Evolutionary conservation across 768 basidiomycete species (phyloP).

Genomic region (Auricularia sp.): DNA sequence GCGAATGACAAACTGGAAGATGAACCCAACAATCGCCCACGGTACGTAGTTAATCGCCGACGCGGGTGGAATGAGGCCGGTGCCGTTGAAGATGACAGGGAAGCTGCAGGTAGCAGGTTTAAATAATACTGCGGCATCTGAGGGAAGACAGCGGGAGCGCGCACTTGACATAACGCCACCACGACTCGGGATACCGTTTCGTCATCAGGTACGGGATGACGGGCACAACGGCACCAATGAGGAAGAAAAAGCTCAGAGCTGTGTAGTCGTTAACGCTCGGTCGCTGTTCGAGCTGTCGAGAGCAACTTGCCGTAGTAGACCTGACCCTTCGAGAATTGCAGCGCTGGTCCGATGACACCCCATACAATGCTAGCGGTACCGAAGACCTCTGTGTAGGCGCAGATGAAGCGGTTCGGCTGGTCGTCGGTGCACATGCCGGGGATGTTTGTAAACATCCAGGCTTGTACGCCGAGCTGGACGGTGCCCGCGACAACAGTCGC

Average conservation of each 20-base stretch:
- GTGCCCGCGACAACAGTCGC: conserved; percentile 20
- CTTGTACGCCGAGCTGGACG: conserved; percentile 28
- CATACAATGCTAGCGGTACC: conserved; percentile 51
- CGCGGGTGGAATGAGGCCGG: conserved; percentile 54
- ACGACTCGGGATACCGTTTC: conserved; percentile 52
- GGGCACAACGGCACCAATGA: conserved; percentile 58
- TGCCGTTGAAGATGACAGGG: conserved; percentile 54
- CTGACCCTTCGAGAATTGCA: conserved; percentile 59
- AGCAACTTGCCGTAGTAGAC: conserved; percentile 34
- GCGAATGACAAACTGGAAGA: conserved; percentile 48
- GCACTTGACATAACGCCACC: conserved; percentile 53
- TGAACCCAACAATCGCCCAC: conserved; percentile 54
- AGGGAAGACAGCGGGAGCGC: conserved; percentile 13
- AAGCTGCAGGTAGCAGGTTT: conserved; percentile 25
- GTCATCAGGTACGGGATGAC: conserved; percentile 41
- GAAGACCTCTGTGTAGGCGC: conserved; percentile 20
- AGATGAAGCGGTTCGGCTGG: conserved; percentile 36
- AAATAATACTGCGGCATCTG: not conserved
- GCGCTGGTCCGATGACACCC: conserved; percentile 71
- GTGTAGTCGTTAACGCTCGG: not conserved
- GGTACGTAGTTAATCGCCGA: conserved; percentile 58
- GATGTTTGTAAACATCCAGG: conserved; percentile 53
- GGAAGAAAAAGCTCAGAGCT: conserved; percentile 62
- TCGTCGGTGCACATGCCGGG: conserved; percentile 42
- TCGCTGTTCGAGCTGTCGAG: not conserved